phyloP scores from a whole-genome alignment of 768 basidiomycete species.

The Paxillus ammoniavirescens region DNA sequence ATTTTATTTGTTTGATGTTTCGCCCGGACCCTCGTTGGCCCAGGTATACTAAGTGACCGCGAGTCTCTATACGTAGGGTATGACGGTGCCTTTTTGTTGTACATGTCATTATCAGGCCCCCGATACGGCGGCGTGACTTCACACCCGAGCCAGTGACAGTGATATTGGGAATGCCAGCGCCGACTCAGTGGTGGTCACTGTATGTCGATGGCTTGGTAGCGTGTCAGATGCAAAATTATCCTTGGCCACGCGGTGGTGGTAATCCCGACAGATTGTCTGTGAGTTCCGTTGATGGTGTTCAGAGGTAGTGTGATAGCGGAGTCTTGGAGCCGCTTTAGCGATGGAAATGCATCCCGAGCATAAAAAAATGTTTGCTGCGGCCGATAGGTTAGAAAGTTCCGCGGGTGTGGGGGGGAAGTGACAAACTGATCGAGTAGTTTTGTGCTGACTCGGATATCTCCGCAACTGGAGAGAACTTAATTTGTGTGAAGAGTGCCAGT shows the following conservation, averaged over 20 bases:
- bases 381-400: neutral
- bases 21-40: neutral
- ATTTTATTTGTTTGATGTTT: no score
- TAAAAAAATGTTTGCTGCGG: conserved; percentile 48
- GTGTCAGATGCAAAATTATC: conserved; percentile 38
- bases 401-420: neutral
- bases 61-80: neutral
- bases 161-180: conserved; percentile 27
- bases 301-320: conserved; percentile 46
- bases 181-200: no score
- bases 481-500: no score
- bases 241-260: conserved; percentile 51
- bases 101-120: neutral
- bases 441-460: no score
- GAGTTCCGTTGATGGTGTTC: conserved; percentile 30
- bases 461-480: no score
- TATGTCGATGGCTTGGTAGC: conserved; percentile 50
- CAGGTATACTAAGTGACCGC: neutral
- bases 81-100: conserved; percentile 13
- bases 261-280: conserved; percentile 43
- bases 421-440: conserved; percentile 34
- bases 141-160: conserved; percentile 20
- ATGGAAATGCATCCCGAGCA: conserved; percentile 49
- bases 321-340: conserved; percentile 36
- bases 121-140: conserved; percentile 41